Conservation (phyloP, 2,329 filamentous ascomycete genomes). For the Ophiognomonia clavigignenti-juglandacearum region DNA sequence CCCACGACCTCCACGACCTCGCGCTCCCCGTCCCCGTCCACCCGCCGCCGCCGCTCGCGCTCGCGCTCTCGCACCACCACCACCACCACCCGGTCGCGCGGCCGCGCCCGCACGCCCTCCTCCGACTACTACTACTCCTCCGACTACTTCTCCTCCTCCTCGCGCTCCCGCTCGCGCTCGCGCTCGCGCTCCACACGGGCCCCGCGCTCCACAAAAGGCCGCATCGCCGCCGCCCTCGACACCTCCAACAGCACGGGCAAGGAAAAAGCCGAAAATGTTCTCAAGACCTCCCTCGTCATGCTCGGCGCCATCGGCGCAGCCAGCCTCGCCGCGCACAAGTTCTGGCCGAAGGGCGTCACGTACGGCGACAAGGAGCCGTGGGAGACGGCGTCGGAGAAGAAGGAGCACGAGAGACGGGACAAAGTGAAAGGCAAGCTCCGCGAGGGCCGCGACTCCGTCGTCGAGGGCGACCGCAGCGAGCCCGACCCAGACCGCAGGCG, state of each 20-base stretch:
- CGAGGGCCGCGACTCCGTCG: constrained; percentile 11
- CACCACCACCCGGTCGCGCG: not conserved
- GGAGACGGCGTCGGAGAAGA: constrained; percentile 23
- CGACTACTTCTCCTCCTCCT: constrained; percentile 17
- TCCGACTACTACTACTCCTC: constrained; percentile 15
- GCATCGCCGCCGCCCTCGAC: constrained; percentile 5
- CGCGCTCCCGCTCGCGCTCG: constrained; percentile 5
- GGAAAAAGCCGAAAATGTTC: constrained; percentile 17
- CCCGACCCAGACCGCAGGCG: constrained; percentile 2
- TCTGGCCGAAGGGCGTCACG: constrained; percentile 32
- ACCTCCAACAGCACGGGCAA: constrained; percentile 11
- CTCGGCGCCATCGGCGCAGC: constrained; percentile 33
- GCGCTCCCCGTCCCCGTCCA: constrained; percentile 17
- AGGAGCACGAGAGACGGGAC: constrained; percentile 11
- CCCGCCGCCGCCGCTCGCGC: too few species aligned
- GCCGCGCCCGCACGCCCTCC: constrained; percentile 4
- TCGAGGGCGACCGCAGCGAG: not conserved
- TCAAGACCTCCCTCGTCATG: constrained; percentile 32
- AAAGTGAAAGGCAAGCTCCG: constrained; percentile 12
- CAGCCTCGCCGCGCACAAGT: constrained; percentile 30
- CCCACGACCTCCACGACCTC: constrained; percentile 16
- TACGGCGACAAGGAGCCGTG: constrained; percentile 35
- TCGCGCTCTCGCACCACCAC: too few species aligned
- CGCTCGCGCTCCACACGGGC: constrained; percentile 2
- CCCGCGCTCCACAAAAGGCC: not conserved